Conservation (phyloP, 768 basidiomycete species). For the Leccinum variicolor region DNA sequence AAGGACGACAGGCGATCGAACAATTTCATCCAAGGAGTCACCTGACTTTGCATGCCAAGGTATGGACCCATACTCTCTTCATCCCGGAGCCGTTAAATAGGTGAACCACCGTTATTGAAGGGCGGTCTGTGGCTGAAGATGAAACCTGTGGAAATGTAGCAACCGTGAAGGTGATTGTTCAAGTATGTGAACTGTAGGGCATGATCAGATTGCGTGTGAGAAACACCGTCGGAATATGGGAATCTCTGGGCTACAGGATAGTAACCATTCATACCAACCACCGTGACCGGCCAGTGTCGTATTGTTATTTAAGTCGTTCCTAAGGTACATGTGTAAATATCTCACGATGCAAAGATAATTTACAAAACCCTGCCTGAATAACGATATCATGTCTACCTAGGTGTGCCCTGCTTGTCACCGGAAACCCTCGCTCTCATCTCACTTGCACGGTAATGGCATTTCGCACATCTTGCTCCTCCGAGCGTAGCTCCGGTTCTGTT, state of each 20-base stretch:
- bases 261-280: background rate
- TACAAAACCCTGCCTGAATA: background rate
- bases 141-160: slow-evolving; percentile 26
- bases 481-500: no score
- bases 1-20: slow-evolving; percentile 27
- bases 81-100: background rate
- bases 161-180: background rate
- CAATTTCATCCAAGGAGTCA: slow-evolving; percentile 26
- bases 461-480: background rate
- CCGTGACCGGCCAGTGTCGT: background rate
- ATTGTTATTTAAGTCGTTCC: background rate
- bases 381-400: background rate
- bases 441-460: background rate
- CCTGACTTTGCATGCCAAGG: slow-evolving; percentile 36
- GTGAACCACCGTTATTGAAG: slow-evolving; percentile 16
- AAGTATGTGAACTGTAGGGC: background rate
- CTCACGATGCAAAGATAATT: background rate
- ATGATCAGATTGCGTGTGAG: background rate
- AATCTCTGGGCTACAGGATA: background rate
- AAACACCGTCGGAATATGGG: background rate
- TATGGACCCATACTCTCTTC: slow-evolving; percentile 15
- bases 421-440: background rate
- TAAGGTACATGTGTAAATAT: background rate
- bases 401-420: background rate
- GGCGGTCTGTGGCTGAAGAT: slow-evolving; percentile 48